phyloP scores from a whole-genome alignment of 768 basidiomycete species.

The Cubamyces lactineus region DNA sequence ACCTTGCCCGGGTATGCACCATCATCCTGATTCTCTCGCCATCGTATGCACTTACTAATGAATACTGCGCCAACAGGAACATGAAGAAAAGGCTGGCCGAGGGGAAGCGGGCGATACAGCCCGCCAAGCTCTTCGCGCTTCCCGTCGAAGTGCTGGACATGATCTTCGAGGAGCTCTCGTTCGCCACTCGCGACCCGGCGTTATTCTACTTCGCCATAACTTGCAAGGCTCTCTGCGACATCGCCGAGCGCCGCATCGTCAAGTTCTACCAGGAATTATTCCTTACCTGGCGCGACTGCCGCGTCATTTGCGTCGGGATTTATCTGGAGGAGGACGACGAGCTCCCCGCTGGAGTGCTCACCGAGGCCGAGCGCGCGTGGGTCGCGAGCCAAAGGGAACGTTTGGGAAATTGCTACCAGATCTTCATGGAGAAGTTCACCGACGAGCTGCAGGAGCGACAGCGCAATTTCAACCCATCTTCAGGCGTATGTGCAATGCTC shows the following conservation, averaged over 20 bases:
- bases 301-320: slow-evolving; percentile 2
- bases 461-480: too few relatives aligned
- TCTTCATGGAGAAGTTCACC: too few relatives aligned
- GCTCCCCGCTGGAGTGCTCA: too few relatives aligned
- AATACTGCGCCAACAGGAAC: background rate
- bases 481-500: too few relatives aligned
- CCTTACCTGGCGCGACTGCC: slow-evolving; percentile 6
- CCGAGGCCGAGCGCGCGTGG: too few relatives aligned
- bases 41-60: too few relatives aligned
- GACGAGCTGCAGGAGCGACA: too few relatives aligned
- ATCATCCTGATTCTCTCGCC: too few relatives aligned
- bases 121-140: background rate
- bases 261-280: background rate
- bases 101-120: background rate
- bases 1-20: too few relatives aligned
- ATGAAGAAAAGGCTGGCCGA: background rate
- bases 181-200: background rate
- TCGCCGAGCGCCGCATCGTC: slow-evolving; percentile 4
- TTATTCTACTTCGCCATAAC: background rate
- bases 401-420: too few relatives aligned
- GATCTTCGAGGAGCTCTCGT: background rate
- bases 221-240: slow-evolving; percentile 1
- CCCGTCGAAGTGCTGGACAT: background rate
- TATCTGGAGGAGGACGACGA: too few relatives aligned
- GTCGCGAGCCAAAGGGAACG: too few relatives aligned